Evolutionary conservation across 1,284 basidiomycete species (phyloP), one percentile per base, ranked within the genome.

Genomic region (Malassezia obtusa): DNA sequence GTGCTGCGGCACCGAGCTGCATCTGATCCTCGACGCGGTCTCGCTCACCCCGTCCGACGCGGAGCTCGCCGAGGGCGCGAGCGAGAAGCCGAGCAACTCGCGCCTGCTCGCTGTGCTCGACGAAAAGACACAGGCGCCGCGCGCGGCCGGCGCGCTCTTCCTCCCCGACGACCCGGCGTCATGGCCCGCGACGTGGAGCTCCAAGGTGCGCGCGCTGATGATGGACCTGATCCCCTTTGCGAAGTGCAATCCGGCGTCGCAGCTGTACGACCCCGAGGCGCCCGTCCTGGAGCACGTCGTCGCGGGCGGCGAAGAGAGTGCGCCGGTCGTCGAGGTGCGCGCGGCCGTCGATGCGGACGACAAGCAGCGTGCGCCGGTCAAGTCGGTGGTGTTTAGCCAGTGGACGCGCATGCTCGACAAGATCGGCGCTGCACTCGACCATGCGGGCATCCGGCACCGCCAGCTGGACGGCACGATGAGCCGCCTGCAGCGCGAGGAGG

Each of bases 1-100:
- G 11, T 81, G 81, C 32, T 94, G 49, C 81, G 90, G 28, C 75
- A 75, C 11, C 55, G 76, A 43, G 3, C 55, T 74, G 28, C 40
- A 59, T 14, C 55, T 68, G 17, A 55, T 57, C 12, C 44, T 64
- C 39, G 71, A 73, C 19, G 62, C 57, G 4, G 40, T 64, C 11
- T 49, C 60, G 49, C 57, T 68, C 12, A 48, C 56, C 8, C 52
- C 61, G 0, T 55, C 57, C 21, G 65, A 67, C 37, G 58, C 32
- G 24, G 30, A 32, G 14, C 28, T 33, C 2, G 25, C 24, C 24
- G 21, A 25, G 45, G 5, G 6, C 17, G 26, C 12, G 2, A 14
- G 10, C 12, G n/a, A 21, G 33, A 22, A 33, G 11, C 26, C 30
- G 15, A 10, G 14, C 17, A 35, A 35, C n/a, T 47, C 45, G 24